Percentiles rank a stretch among this genome's conserved stretches.
Conservation (phyloP, 2,329 filamentous ascomycete species). For the Verticillium longisporum region DNA sequence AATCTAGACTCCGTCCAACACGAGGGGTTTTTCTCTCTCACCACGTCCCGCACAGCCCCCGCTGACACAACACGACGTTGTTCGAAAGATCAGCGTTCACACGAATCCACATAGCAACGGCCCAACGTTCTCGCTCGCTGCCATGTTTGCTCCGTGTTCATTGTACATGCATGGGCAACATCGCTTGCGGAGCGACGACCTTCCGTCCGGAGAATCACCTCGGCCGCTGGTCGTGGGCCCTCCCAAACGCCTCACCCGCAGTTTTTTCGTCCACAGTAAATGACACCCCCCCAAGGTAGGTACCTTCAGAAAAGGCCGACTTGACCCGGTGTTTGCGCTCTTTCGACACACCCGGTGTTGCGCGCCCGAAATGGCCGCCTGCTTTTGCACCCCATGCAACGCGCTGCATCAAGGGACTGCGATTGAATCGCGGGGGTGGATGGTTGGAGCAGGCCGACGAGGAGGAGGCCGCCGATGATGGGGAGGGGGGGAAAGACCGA, state of each 20-base stretch:
- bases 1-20: not conserved
- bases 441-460: not conserved
- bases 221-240: not conserved
- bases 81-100: not conserved
- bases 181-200: not conserved
- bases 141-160: not conserved
- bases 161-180: not conserved
- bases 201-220: not conserved
- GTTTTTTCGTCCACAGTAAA: not conserved
- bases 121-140: not conserved
- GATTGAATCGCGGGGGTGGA: not conserved
- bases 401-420: not conserved
- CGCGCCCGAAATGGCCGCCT: not conserved
- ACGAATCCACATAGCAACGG: not conserved
- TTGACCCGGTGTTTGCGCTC: not conserved
- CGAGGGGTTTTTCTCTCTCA: not conserved
- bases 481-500: not conserved
- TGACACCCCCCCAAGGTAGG: not conserved
- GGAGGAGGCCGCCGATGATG: not conserved
- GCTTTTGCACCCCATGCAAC: not conserved
- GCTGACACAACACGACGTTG: not conserved
- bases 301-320: not conserved
- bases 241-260: not conserved
- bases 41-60: too few species aligned
- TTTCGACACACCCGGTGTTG: not conserved